Percentiles rank a stretch among this genome's conserved stretches.
Conservation (phyloP, 192 early-diverging fungal genomes). For the Backusella australiensis region DNA sequence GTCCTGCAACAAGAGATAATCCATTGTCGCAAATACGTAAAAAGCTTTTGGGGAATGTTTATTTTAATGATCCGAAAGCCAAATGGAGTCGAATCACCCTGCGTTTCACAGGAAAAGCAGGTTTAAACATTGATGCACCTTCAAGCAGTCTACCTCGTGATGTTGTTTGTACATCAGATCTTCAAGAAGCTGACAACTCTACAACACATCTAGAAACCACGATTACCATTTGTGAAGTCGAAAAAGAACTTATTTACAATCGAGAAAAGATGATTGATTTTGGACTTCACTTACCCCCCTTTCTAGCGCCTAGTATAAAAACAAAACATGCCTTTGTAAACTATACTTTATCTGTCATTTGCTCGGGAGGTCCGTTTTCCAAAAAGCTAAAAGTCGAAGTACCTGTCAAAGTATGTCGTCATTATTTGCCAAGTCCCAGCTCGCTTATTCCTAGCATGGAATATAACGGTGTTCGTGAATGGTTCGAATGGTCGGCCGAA, state of each 20-base stretch:
- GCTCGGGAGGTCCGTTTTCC: slow-evolving; percentile 29
- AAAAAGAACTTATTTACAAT: slow-evolving; percentile 35
- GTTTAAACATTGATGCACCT: slow-evolving; percentile 19
- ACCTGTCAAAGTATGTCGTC: slow-evolving; percentile 25
- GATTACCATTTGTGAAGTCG: slow-evolving; percentile 31
- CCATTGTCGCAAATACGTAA: slow-evolving; percentile 31
- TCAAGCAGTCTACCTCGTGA: slow-evolving; percentile 8
- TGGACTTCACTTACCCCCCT: slow-evolving; percentile 32
- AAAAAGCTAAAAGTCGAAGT: slow-evolving; percentile 27
- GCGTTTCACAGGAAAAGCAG: slow-evolving; percentile 25
- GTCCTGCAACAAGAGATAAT: slow-evolving; percentile 33
- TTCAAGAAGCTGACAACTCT: background rate
- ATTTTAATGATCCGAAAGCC: slow-evolving; percentile 22
- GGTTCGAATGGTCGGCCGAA: slow-evolving; percentile 36
- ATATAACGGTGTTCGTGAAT: slow-evolving; percentile 20
- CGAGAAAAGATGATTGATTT: slow-evolving; percentile 27
- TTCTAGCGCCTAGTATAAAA: slow-evolving; percentile 29
- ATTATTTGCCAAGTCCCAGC: slow-evolving; percentile 32
- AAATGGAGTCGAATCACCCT: slow-evolving; percentile 37
- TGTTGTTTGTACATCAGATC: slow-evolving; percentile 1
- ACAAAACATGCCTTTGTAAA: slow-evolving; percentile 33
- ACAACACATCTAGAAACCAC: slow-evolving; percentile 16
- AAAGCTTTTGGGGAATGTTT: slow-evolving; percentile 27
- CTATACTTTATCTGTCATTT: slow-evolving; percentile 26
- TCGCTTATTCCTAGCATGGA: slow-evolving; percentile 29